Evolutionary conservation across 2,329 filamentous ascomycete species (phyloP).

Genomic region (Mariannaea elegans): DNA sequence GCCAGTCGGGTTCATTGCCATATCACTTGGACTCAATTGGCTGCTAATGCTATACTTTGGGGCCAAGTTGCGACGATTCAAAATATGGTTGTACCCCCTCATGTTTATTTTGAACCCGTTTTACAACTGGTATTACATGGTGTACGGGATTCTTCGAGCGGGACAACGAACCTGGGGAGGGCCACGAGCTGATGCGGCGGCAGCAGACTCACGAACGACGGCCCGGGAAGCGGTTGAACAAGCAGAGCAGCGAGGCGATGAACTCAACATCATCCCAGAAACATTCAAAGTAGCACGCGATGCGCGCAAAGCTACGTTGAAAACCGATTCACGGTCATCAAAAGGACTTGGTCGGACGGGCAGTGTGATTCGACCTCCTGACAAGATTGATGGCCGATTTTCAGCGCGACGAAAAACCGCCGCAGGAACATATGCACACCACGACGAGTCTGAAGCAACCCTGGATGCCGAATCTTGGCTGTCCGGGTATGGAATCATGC

Average conservation of each 20-base stretch:
- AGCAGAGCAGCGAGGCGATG: constrained; percentile 81
- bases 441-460: constrained; percentile 62
- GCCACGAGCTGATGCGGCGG: constrained; percentile 86
- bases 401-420: constrained; percentile 73
- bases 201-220: constrained; percentile 78
- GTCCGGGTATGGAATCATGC: not conserved
- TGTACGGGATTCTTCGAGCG: constrained; percentile 94
- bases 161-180: constrained; percentile 96
- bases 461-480: constrained; percentile 39
- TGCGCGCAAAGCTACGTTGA: constrained; percentile 50
- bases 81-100: constrained; percentile 92
- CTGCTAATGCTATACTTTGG: constrained; percentile 96
- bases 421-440: constrained; percentile 74
- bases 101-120: constrained; percentile 98
- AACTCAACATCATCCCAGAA: constrained; percentile 88
- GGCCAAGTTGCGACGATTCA: constrained; percentile 84
- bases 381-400: constrained; percentile 81
- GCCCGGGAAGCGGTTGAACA: constrained; percentile 85
- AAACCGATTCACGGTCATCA: constrained; percentile 36
- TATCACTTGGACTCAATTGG: constrained; percentile 94
- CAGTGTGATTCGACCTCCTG: constrained; percentile 75
- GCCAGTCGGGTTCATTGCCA: constrained; percentile 91
- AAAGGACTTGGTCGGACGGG: constrained; percentile 55
- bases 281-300: constrained; percentile 75
- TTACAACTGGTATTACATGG: constrained; percentile 99